phyloP scores from a whole-genome alignment of 1,139 yeast genomes.

The Arxiozyma bovina region DNA sequence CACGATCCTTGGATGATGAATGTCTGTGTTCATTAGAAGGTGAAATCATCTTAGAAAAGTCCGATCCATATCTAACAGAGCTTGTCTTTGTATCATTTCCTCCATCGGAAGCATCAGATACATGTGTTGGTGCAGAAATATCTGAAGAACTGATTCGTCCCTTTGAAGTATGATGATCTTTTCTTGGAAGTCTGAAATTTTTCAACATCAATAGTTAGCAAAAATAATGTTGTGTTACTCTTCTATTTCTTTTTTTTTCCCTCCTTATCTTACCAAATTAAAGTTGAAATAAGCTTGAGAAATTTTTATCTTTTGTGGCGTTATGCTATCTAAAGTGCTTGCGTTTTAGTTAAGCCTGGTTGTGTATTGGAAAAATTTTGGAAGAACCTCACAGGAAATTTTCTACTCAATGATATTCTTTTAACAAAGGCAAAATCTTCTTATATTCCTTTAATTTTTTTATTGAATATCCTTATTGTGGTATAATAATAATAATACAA shows the following conservation, averaged over 20 bases:
- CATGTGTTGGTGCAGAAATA: constrained; percentile 26
- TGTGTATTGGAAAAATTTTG: neutral
- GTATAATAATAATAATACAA: neutral
- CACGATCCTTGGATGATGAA: constrained; percentile 5
- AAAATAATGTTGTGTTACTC: neutral
- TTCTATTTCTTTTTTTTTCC: too few relatives aligned
- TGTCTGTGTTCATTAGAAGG: neutral
- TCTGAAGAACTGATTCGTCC: constrained; percentile 29
- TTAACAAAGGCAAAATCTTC: neutral
- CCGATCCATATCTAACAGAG: constrained; percentile 15
- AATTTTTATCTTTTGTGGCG: too few relatives aligned
- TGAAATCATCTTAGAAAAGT: constrained; percentile 9
- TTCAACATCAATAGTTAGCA: constrained; percentile 11
- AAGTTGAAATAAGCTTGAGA: neutral
- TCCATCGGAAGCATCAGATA: constrained; percentile 15
- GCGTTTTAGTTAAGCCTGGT: neutral
- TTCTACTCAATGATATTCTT: neutral
- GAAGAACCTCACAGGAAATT: neutral
- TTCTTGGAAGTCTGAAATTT: constrained; percentile 23
- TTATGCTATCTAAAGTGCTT: too few relatives aligned
- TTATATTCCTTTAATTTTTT: too few relatives aligned
- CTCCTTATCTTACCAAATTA: too few relatives aligned
- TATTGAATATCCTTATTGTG: too few relatives aligned
- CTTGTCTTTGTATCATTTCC: constrained; percentile 18
- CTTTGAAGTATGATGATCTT: constrained; percentile 20